Evolutionary conservation across 2,329 filamentous ascomycete species (phyloP).

Genomic region (Seiridium cupressi): DNA sequence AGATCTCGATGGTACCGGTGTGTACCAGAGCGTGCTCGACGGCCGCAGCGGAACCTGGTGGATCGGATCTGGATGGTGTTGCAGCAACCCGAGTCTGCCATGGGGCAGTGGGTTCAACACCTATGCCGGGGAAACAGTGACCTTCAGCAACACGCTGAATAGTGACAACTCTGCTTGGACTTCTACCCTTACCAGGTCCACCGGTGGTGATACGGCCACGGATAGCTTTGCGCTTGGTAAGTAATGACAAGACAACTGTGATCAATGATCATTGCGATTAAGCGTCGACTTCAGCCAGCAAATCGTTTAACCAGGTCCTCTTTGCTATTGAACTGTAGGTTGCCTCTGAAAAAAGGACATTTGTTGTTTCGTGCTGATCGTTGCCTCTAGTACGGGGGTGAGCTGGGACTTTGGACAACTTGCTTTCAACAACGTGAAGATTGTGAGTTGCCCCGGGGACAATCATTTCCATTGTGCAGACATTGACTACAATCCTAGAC

Average conservation of each 20-base stretch:
- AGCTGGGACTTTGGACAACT: constrained; percentile 38
- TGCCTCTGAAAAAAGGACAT: background rate
- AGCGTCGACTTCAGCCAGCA: constrained; percentile 19
- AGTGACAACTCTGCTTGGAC: constrained; percentile 28
- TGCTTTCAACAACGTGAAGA: constrained; percentile 43
- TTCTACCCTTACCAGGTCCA: constrained; percentile 28
- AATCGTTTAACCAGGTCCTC: constrained; percentile 38
- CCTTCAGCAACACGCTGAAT: constrained; percentile 27
- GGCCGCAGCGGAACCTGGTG: constrained; percentile 37
- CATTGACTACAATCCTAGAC: constrained; percentile 15
- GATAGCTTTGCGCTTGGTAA: constrained; percentile 32
- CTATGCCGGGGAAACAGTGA: constrained; percentile 28
- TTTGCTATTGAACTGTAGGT: constrained; percentile 38
- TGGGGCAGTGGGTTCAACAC: constrained; percentile 39
- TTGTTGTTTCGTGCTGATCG: background rate
- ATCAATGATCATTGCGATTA: background rate
- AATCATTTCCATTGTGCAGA: background rate
- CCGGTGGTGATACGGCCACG: constrained; percentile 24
- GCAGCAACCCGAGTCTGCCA: constrained; percentile 33
- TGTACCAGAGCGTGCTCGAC: constrained; percentile 41
- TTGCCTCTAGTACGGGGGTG: constrained; percentile 23
- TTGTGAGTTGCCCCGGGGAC: constrained; percentile 31
- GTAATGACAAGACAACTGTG: background rate
- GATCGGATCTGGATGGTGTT: constrained; percentile 33
- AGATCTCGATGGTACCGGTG: constrained; percentile 35